phyloP scores from a whole-genome alignment of 768 basidiomycete genomes.

The Cubamyces sp. region DNA sequence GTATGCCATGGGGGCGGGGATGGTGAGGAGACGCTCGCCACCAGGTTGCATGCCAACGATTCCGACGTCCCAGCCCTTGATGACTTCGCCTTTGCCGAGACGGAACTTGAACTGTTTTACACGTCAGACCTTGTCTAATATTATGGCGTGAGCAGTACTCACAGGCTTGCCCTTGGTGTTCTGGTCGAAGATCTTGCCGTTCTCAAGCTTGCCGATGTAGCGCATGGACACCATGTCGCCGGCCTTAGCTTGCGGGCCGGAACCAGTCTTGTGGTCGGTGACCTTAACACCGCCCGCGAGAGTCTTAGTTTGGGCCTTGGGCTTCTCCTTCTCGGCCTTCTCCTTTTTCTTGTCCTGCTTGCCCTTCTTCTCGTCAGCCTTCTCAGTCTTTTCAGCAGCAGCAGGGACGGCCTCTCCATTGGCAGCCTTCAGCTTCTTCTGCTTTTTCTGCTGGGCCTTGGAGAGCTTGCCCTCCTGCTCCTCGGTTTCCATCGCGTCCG shows the following conservation, averaged over 20 bases:
- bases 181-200: constrained; percentile 77
- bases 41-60: constrained; percentile 90
- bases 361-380: constrained; percentile 33
- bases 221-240: constrained; percentile 85
- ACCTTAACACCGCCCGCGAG: constrained; percentile 64
- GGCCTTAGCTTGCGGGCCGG: constrained; percentile 84
- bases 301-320: constrained; percentile 33
- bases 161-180: constrained; percentile 89
- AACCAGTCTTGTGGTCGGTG: constrained; percentile 76
- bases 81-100: constrained; percentile 88
- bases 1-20: constrained; percentile 73
- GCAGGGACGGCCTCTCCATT: constrained; percentile 46
- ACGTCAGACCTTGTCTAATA: background rate
- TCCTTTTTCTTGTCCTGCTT: constrained; percentile 40
- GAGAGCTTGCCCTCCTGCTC: constrained; percentile 45
- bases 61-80: constrained; percentile 95
- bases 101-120: constrained; percentile 67
- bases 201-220: constrained; percentile 88
- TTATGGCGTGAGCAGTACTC: constrained; percentile 34
- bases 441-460: constrained; percentile 67
- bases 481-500: constrained; percentile 51
- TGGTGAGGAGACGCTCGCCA: constrained; percentile 81
- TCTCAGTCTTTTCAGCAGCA: constrained; percentile 42
- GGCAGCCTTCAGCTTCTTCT: constrained; percentile 74
- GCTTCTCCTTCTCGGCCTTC: constrained; percentile 37